These are phyloP conservation scores for Endoconidiophora laricicola DNA, from an alignment of 2,329 filamentous ascomycete genomes.

Conservation along the genomic window DNA sequence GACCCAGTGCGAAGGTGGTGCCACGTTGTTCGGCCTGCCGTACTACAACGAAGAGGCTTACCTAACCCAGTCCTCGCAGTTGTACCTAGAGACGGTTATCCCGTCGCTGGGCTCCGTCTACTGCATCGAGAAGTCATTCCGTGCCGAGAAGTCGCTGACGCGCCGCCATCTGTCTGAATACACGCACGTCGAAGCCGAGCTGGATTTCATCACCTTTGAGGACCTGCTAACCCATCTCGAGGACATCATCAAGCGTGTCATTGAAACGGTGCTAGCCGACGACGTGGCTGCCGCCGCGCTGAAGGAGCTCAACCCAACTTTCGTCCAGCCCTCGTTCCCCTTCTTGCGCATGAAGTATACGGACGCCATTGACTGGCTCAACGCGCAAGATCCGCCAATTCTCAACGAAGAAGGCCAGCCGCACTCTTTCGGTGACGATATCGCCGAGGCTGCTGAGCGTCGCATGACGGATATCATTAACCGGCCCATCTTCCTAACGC, in stretches of 20 bases:
- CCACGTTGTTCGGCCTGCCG: constrained; percentile 75
- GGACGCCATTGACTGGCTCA: constrained; percentile 88
- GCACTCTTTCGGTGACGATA: constrained; percentile 90
- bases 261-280: constrained; percentile 61
- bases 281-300: constrained; percentile 55
- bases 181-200: constrained; percentile 88
- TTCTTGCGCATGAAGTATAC: constrained; percentile 92
- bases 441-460: constrained; percentile 92
- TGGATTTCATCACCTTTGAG: constrained; percentile 88
- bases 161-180: constrained; percentile 91
- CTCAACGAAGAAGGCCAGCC: constrained; percentile 82
- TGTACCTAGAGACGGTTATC: constrained; percentile 91
- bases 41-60: constrained; percentile 86
- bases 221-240: constrained; percentile 82
- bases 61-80: constrained; percentile 89
- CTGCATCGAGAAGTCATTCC: constrained; percentile 97
- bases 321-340: constrained; percentile 63
- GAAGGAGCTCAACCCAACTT: constrained; percentile 79
- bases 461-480: constrained; percentile 96
- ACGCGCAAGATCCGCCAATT: constrained; percentile 62
- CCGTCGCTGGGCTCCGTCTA: constrained; percentile 88
- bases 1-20: constrained; percentile 85
- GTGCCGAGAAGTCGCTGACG: constrained; percentile 88
- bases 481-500: constrained; percentile 85
- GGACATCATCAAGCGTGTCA: constrained; percentile 68